These are phyloP conservation scores for Candida nonsorbophila DNA, from an alignment of 805 yeast genomes.

Conservation along the genomic window DNA sequence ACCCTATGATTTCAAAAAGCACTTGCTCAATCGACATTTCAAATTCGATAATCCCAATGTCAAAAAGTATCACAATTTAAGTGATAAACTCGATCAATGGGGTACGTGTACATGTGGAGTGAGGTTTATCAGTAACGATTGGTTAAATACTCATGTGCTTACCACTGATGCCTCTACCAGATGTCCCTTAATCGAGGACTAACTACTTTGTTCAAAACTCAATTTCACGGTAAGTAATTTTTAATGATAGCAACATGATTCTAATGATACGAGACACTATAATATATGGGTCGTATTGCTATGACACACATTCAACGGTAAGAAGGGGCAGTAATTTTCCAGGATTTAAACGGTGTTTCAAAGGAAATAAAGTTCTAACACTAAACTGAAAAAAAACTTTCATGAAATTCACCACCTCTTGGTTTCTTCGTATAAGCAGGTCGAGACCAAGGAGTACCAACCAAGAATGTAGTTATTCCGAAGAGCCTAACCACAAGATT, in stretches of 20 bases:
- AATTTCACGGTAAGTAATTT: background rate
- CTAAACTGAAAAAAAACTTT: too few species aligned
- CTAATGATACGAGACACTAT: background rate
- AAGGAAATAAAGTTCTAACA: too few species aligned
- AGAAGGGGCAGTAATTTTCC: slow-evolving; percentile 1
- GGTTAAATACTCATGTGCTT: slow-evolving; percentile 34
- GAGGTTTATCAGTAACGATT: slow-evolving; percentile 25
- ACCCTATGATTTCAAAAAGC: slow-evolving; percentile 66
- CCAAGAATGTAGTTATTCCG: too few species aligned
- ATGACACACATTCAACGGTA: background rate
- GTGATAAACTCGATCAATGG: slow-evolving; percentile 44
- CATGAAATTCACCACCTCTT: too few species aligned
- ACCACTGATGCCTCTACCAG: slow-evolving; percentile 13
- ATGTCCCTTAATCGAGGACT: slow-evolving; percentile 14
- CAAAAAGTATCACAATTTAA: slow-evolving; percentile 43
- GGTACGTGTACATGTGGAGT: slow-evolving; percentile 48
- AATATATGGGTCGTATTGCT: background rate
- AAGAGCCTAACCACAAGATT: too few species aligned
- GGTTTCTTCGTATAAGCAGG: too few species aligned
- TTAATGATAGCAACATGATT: background rate
- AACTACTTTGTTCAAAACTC: background rate
- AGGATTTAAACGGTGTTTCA: too few species aligned
- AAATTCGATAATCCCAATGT: slow-evolving; percentile 43
- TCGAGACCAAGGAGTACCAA: too few species aligned
- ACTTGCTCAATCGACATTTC: slow-evolving; percentile 56